Base-by-base conservation (phyloP, 306 rosid genomes). In the Quercus glauca region DNA sequence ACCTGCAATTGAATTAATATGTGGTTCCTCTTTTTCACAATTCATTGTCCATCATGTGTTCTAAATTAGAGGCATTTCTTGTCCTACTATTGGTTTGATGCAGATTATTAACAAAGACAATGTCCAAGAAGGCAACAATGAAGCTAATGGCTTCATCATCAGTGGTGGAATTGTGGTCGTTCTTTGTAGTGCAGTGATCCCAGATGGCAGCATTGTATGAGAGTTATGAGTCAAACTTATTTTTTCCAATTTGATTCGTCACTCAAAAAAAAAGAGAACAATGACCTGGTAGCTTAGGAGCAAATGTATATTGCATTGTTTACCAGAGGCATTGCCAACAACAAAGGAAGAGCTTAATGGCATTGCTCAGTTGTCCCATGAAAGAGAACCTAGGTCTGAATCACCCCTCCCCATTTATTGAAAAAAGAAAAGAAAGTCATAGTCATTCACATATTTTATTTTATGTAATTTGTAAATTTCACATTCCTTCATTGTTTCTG, bases 71-170 rank as follows among this genome's bases (percentile, higher is more conserved):
- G 19, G 37, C 14, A 5, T 61, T 52, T 52, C 19, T 17, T 51
- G 10, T 2, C 2, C 45, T 35, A 20, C 23, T 3, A 35, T 1
- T 41, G 70, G 20, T 26, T 15, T 5, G 4, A 19, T 79, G 84
- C 84, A 83, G 89, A 83, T 86, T 60, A 76, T 86, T 14, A 86
- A 86, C 41, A 83, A 77, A 73, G 86, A 86, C 79, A 73, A 83
- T 45, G 83, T 76, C 15, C 61, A 31, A 64, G 85, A 86, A 83
- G 82, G 84, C 18, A 71, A 59, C 45, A 78, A 79, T 76, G 86
- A 79, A 73, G 57, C 72, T 19, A 20, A 83, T 12, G 86, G 86
- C 25, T 83, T 73, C 53, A 73, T 79, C 53, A 83, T 86, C 61
- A 51, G 82, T 41, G 82, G 72, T 20, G 86, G 89, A 63, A 80